These are phyloP conservation scores for Coccomyxa subellipsoidea DNA, from an alignment of 163 green algal species.

Conservation along the genomic window DNA sequence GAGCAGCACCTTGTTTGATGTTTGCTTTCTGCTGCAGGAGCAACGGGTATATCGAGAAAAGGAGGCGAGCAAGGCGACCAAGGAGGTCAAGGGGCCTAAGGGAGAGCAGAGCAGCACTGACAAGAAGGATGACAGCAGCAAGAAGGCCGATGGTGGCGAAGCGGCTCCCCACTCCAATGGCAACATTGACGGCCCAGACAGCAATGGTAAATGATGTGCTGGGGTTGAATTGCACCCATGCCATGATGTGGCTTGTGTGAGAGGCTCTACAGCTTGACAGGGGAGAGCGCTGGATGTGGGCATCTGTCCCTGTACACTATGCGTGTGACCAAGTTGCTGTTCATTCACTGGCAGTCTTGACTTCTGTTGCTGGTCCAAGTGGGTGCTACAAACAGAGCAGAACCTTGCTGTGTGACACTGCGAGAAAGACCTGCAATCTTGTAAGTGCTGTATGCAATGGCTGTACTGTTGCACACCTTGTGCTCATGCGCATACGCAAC, in stretches of 20 bases:
- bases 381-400: no score
- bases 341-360: no score
- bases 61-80: not conserved
- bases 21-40: not conserved
- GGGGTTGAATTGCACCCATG: not conserved
- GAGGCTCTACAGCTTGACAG: no score
- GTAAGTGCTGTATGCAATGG: no score
- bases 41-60: constrained; percentile 25
- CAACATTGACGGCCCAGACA: not conserved
- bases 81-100: not conserved
- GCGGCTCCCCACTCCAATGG: not conserved
- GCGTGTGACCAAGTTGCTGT: no score
- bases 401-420: no score
- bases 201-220: not conserved
- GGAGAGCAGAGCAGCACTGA: not conserved
- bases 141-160: not conserved
- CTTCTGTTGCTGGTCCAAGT: no score
- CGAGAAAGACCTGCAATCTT: no score
- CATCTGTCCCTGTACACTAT: no score
- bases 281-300: no score
- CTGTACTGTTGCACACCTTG: no score
- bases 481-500: no score
- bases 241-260: not conserved
- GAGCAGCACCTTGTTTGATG: not conserved
- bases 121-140: not conserved